phyloP scores from a whole-genome alignment of 2,329 filamentous ascomycete species.

The Cytospora chrysosperma region DNA sequence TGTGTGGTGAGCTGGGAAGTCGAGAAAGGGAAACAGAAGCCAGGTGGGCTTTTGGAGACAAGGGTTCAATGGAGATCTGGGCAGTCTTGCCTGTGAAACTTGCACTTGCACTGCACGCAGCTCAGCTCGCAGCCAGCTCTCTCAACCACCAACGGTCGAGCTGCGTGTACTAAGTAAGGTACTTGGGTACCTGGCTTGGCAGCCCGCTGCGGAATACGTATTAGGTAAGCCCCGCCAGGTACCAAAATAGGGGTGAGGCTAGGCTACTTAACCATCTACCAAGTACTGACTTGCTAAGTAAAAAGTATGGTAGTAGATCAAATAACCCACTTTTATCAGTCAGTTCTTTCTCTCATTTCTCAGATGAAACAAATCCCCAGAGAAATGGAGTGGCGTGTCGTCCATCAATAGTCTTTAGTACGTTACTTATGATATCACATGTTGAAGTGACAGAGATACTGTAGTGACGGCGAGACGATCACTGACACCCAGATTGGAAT shows the following conservation, averaged over 20 bases:
- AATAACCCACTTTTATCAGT: no score
- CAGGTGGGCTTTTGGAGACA: neutral
- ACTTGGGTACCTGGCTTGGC: no score
- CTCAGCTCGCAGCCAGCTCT: no score
- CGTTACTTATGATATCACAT: neutral
- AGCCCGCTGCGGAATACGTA: neutral
- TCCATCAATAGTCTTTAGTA: neutral
- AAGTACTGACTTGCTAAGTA: no score
- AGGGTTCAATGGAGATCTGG: neutral
- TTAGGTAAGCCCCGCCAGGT: conserved; percentile 18
- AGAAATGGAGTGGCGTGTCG: no score
- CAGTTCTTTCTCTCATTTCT: neutral
- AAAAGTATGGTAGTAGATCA: no score
- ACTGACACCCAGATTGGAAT: neutral
- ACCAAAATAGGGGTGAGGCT: neutral
- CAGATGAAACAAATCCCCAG: no score
- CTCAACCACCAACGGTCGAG: neutral
- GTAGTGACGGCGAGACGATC: neutral
- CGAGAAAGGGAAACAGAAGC: neutral
- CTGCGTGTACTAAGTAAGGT: neutral
- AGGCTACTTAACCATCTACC: no score
- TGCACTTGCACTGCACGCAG: neutral
- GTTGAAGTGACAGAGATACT: neutral
- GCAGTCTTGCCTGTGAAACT: conserved; percentile 17
- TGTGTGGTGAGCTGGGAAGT: neutral